Evolutionary conservation across 495 filamentous ascomycete genomes (phyloP), one percentile per base, ranked within the genome.

Genomic region (Daldinia loculata): DNA sequence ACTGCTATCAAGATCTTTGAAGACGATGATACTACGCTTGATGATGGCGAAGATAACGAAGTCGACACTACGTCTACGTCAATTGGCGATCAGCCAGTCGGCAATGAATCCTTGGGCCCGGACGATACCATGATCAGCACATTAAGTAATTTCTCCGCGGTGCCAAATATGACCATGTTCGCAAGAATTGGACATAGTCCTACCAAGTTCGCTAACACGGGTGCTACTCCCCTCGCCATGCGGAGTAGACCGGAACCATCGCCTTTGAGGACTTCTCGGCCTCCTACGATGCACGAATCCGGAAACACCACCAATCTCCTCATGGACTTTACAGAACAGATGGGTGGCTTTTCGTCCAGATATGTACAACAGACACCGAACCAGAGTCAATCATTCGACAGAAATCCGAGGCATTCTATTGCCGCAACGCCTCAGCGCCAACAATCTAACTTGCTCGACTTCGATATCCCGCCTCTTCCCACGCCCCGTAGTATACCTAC

Each of bases 401-500:
- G 72, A 32, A 32, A 63, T 4, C 61, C 56, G 4, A 50, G 51
- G 26, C 53, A 45, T n/a, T 32, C 56, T 0, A 60, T 75, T 17
- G 63, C 73, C 14, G 74, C 72, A 7, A 84, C 82, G 0, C 82
- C 82, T 7, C 76, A 80, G 19, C 77, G 80, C 36, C 76, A 61
- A 56, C 71, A 78, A 55, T 79, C 83, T 34, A 91, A 91, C 69
- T 85, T 98, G 8, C 87, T 99, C 39, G 95, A 99, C 77, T 97
- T 98, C 75, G 94, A 98, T 69, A 90, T 98, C 15, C 93, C 93
- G 9, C 92, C 93, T 3, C 86, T 90, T 11, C 93, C 94, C 3
- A 98, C 95, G 1, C 95, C 95, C 17, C 91, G 95, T 61, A 96
- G 92, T 45, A 88, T 98, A 45, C 95, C 95, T 1, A 91, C 90